phyloP scores from a whole-genome alignment of 2,329 filamentous ascomycete species.

The Epichloe typhina region DNA sequence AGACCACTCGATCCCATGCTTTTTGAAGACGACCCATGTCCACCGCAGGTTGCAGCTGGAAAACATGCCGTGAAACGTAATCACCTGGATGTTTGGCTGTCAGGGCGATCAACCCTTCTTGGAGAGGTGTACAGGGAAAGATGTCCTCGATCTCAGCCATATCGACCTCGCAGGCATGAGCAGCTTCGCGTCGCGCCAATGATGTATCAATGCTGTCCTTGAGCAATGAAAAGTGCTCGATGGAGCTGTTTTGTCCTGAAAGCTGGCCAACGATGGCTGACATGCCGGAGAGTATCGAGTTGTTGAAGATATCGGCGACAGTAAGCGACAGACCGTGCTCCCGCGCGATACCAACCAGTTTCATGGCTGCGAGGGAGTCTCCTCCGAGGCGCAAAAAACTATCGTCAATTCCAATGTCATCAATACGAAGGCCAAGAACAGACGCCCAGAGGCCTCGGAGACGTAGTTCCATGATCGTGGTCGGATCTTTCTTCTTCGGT shows the following conservation, averaged over 20 bases:
- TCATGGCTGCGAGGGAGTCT: conserved; percentile 34
- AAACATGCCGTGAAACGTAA: conserved; percentile 9
- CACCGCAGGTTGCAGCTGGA: conserved; percentile 5
- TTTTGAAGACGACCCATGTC: conserved; percentile 5
- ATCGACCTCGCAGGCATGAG: conserved; percentile 2
- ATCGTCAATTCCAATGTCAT: conserved; percentile 23
- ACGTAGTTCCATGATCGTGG: neutral
- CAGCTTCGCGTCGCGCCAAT: neutral
- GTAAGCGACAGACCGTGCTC: conserved; percentile 22
- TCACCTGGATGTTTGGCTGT: conserved; percentile 6
- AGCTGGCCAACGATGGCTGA: neutral
- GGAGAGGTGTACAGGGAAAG: conserved; percentile 26
- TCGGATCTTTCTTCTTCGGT: neutral
- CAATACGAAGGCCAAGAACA: conserved; percentile 5
- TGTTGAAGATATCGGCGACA: conserved; percentile 29
- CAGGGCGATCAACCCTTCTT: conserved; percentile 27
- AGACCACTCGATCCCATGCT: conserved; percentile 9
- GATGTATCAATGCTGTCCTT: neutral
- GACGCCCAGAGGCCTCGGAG: conserved; percentile 3
- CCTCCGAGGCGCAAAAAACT: conserved; percentile 35
- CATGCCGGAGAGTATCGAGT: conserved; percentile 4
- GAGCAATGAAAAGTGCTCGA: neutral
- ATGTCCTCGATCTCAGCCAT: conserved; percentile 20
- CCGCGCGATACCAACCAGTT: conserved; percentile 19
- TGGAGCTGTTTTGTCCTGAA: neutral